Percentiles rank a stretch among this genome's conserved stretches.
Conservation (phyloP, 148 eudicot genomes). For the Silene conica region DNA sequence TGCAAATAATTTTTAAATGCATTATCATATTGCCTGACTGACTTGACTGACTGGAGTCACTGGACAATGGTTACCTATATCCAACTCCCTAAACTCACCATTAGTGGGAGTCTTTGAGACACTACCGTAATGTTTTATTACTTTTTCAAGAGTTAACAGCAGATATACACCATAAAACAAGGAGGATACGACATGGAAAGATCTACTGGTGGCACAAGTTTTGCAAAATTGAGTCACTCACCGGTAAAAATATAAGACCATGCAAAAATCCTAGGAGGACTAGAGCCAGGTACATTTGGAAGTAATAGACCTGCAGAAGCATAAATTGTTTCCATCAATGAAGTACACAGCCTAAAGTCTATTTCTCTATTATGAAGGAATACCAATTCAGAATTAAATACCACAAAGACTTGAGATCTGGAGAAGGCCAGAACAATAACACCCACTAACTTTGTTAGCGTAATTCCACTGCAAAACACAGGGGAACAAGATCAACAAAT, state of each 20-base stretch:
- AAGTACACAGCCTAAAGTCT: background rate
- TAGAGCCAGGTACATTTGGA: conserved; percentile 90
- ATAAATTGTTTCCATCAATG: background rate
- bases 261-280: conserved; percentile 97
- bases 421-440: conserved; percentile 92
- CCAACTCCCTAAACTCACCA: background rate
- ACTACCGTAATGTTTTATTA: background rate
- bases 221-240: conserved; percentile 34
- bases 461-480: conserved; percentile 74
- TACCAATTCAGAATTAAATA: conserved; percentile 25
- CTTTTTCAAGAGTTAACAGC: background rate
- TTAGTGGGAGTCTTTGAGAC: background rate
- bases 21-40: background rate
- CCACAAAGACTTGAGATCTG: conserved; percentile 95
- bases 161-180: background rate
- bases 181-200: background rate
- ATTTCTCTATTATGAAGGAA: background rate
- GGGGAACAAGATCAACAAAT: background rate
- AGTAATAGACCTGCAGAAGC: conserved; percentile 83
- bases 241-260: conserved; percentile 91
- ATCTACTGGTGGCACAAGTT: background rate
- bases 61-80: background rate
- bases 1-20: background rate
- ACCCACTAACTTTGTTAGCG: conserved; percentile 93
- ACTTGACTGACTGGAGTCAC: too few species aligned